These are phyloP conservation scores for Corchorus capsularis DNA, from an alignment of 345 rosid species.

Conservation along the genomic window DNA sequence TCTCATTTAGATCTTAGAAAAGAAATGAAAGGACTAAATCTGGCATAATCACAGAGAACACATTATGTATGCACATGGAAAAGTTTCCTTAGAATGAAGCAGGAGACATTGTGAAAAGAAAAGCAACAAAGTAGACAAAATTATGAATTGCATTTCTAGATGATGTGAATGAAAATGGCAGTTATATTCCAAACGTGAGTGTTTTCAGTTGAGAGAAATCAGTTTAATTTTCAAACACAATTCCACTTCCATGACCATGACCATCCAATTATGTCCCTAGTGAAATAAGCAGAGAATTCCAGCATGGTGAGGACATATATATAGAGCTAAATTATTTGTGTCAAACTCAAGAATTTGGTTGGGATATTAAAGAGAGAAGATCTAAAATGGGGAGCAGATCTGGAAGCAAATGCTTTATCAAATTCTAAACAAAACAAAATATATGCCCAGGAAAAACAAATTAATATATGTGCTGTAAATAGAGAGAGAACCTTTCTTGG, in stretches of 20 bases:
- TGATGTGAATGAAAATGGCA: background rate
- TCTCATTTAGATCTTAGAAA: background rate
- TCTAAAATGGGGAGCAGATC: conserved; percentile 1
- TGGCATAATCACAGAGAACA: background rate
- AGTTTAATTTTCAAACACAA: background rate
- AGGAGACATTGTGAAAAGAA: background rate
- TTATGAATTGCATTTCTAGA: background rate
- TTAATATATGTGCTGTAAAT: too few relatives aligned
- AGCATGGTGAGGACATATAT: background rate
- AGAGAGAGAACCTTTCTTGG: conserved; percentile 54
- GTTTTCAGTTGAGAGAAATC: too few relatives aligned
- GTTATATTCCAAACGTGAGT: background rate
- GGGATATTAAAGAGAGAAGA: background rate
- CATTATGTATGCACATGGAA: too few relatives aligned
- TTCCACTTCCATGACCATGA: too few relatives aligned
- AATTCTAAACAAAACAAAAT: background rate
- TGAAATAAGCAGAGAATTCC: background rate
- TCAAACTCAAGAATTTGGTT: background rate
- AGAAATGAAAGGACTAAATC: background rate
- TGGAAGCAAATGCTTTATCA: background rate
- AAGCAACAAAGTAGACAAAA: background rate
- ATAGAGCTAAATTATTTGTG: background rate
- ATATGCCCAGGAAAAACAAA: background rate
- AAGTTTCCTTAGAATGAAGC: background rate
- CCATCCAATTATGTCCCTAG: background rate